Evolutionary conservation across 495 filamentous ascomycete species (phyloP).

Genomic region (Sordaria brevicollis): DNA sequence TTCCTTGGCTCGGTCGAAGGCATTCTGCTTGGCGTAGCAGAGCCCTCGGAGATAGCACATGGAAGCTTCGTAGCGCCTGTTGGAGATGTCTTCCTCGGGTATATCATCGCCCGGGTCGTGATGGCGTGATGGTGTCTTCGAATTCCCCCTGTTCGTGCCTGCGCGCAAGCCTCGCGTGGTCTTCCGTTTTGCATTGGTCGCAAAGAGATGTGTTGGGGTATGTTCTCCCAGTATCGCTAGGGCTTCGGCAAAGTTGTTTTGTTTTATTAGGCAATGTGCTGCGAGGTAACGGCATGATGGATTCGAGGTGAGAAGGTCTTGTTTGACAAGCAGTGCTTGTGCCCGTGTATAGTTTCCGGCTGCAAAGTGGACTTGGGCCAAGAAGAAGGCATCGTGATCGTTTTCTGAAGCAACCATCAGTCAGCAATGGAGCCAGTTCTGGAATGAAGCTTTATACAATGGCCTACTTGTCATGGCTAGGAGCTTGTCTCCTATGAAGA

Average conservation of each 20-base stretch:
- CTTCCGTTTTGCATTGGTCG: slow-evolving; percentile 51
- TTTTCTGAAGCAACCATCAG: slow-evolving; percentile 37
- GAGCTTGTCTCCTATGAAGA: slow-evolving; percentile 95
- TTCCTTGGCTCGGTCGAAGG: slow-evolving; percentile 92
- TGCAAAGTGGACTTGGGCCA: slow-evolving; percentile 88
- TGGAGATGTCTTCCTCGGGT: slow-evolving; percentile 61
- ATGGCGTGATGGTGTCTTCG: slow-evolving; percentile 31
- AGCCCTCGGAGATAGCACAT: slow-evolving; percentile 95
- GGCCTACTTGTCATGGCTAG: slow-evolving; percentile 79
- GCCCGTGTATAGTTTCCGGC: slow-evolving; percentile 90
- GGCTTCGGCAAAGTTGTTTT: slow-evolving; percentile 80
- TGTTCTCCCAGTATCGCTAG: slow-evolving; percentile 82
- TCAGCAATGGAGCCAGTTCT: neutral
- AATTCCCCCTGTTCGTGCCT: slow-evolving; percentile 22
- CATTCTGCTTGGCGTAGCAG: slow-evolving; percentile 95
- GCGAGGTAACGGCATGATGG: slow-evolving; percentile 84
- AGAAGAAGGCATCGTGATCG: slow-evolving; percentile 85
- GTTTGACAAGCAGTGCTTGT: slow-evolving; percentile 70
- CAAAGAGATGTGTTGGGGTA: slow-evolving; percentile 78
- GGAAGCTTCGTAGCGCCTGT: slow-evolving; percentile 79
- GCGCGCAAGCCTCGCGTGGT: slow-evolving; percentile 30
- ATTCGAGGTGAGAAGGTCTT: slow-evolving; percentile 71
- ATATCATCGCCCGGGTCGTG: slow-evolving; percentile 45
- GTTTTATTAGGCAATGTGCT: slow-evolving; percentile 86
- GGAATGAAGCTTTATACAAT: neutral